These are phyloP conservation scores for Lecanicillium sp. DNA, from an alignment of 2,329 filamentous ascomycete genomes.

Conservation along the genomic window DNA sequence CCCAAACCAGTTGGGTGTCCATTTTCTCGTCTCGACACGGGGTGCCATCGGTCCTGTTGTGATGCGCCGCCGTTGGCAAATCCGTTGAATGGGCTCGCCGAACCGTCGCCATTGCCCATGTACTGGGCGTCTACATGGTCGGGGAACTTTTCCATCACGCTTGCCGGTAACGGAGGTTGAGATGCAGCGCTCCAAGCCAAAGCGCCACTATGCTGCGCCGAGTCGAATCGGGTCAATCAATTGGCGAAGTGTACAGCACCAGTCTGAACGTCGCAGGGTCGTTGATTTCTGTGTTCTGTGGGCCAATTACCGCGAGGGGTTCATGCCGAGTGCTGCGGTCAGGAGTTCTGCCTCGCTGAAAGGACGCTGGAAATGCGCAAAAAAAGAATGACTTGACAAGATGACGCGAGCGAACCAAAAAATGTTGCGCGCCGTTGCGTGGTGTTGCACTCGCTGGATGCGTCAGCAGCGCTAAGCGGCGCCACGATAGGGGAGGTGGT, in stretches of 20 bases:
- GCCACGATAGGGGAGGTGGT: too few relatives aligned
- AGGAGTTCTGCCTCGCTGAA: too few relatives aligned
- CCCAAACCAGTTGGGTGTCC: slow-evolving; percentile 16
- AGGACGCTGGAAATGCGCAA: too few relatives aligned
- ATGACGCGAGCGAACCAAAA: too few relatives aligned
- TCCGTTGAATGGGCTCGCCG: slow-evolving; percentile 18
- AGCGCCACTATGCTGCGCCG: background rate
- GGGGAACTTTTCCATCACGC: slow-evolving; percentile 50
- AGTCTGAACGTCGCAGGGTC: background rate
- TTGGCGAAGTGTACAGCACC: background rate
- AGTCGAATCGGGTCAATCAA: background rate
- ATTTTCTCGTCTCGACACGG: slow-evolving; percentile 17
- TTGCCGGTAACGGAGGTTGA: background rate
- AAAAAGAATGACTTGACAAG: too few relatives aligned
- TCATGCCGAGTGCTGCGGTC: too few relatives aligned
- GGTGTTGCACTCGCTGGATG: too few relatives aligned
- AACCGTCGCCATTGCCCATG: slow-evolving; percentile 19
- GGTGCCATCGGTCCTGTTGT: slow-evolving; percentile 20
- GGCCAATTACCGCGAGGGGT: too few relatives aligned
- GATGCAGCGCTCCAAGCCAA: too few relatives aligned
- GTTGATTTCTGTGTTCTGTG: background rate
- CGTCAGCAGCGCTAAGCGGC: too few relatives aligned
- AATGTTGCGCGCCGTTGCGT: too few relatives aligned
- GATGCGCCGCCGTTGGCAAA: slow-evolving; percentile 20
- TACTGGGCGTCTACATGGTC: slow-evolving; percentile 40